phyloP scores from a whole-genome alignment of 208 protist genomes.

The Naegleria lovaniensis region DNA sequence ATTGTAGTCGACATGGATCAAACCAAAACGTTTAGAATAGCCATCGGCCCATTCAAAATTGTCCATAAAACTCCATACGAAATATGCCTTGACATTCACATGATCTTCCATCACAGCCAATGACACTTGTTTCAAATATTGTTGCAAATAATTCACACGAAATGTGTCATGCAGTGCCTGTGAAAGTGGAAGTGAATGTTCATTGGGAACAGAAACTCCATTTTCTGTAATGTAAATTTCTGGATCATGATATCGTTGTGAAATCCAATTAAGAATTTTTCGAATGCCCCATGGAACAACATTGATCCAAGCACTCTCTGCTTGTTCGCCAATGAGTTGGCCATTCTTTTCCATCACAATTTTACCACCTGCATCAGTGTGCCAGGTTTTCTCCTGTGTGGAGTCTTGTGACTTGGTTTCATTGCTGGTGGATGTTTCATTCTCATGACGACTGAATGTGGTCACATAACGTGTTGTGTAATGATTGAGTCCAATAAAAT shows the following conservation, averaged over 20 bases:
- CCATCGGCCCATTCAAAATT: conserved; percentile 21
- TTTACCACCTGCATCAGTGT: too few relatives aligned
- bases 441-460: too few relatives aligned
- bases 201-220: neutral
- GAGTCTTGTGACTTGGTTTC: too few relatives aligned
- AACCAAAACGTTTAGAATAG: neutral
- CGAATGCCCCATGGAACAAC: conserved; percentile 14
- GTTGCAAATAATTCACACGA: neutral
- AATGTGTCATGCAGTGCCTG: neutral
- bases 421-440: too few relatives aligned
- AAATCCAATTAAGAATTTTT: neutral
- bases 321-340: neutral
- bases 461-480: neutral
- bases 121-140: neutral
- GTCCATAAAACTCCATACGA: conserved; percentile 1
- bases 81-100: neutral
- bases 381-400: too few relatives aligned
- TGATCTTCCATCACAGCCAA: neutral
- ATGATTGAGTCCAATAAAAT: conserved; percentile 27
- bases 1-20: neutral
- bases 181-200: neutral
- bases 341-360: neutral
- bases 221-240: conserved; percentile 30
- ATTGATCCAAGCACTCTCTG: neutral
- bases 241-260: neutral